Base-by-base conservation (phyloP, 331 rosid species). In the Malus hybrid region DNA sequence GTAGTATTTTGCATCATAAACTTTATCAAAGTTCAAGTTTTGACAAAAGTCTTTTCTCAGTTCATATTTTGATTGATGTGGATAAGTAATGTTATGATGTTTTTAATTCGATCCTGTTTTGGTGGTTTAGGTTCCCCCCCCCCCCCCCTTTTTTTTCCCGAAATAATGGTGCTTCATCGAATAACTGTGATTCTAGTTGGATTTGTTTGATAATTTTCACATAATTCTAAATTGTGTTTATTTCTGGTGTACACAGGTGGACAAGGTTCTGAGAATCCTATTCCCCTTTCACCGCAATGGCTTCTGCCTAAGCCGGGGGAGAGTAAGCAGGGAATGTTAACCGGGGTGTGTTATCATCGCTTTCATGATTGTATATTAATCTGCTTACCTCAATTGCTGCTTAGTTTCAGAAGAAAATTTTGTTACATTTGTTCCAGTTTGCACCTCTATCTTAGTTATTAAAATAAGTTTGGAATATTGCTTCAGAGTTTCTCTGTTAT, bases 251-350 rank as follows among this genome's bases (percentile, higher is more conserved):
- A 56, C 82, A 84, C 93, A 93, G 97, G 89, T 82, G 86, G 84
- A 76, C 94, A 83, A 26, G 96, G 88, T 82, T 77, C 90, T 80
- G 95, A 91, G 81, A 90, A 87, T 85, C 86, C 89, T 26, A 89
- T 93, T 80, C 98, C 97, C 10, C 98, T 93, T 6, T 93, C 98
- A 24, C 98, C 97, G 3, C 98, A 91, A 74, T 93, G 98, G 98
- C 98, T 93, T 84, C 88, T 82, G 83, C 88, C 97, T 22, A 94
- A 88, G 88, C 86, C 87, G 6, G 96, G 88, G 80, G 98, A 91
- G 83, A 88, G 87, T 86, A 94, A 91, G 83, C 83, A 87, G 72
- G 97, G 88, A 86, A 86, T 76, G 46, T 88, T 86, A 82, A 74
- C 81, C 76, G 89, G 83, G 96, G 96, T 93, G 79, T 81, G 96